Evolutionary conservation across 768 basidiomycete genomes (phyloP).

Genomic region (Suillus discolor): DNA sequence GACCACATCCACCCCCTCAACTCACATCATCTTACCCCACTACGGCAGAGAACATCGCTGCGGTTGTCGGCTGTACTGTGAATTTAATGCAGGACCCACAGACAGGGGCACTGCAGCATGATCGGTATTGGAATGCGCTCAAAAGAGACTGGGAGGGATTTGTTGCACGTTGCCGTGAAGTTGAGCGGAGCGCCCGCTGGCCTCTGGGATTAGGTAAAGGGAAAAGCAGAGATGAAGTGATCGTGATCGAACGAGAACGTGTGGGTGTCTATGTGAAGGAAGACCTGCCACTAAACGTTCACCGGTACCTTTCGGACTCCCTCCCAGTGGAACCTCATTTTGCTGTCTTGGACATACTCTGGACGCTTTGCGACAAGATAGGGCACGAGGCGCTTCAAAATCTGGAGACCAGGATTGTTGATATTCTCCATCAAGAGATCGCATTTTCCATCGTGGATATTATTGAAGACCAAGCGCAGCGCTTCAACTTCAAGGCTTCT

Average conservation of each 20-base stretch:
- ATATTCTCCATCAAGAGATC: slow-evolving; percentile 74
- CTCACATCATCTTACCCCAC: slow-evolving; percentile 65
- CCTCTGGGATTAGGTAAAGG: slow-evolving; percentile 66
- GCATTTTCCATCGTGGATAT: slow-evolving; percentile 80
- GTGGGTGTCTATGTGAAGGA: slow-evolving; percentile 63
- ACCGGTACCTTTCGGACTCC: slow-evolving; percentile 48
- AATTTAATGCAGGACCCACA: slow-evolving; percentile 69
- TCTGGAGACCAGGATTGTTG: slow-evolving; percentile 60
- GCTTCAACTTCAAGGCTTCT: slow-evolving; percentile 52
- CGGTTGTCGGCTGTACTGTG: slow-evolving; percentile 87
- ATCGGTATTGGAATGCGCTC: slow-evolving; percentile 80
- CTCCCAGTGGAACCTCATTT: slow-evolving; percentile 52
- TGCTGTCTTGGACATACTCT: slow-evolving; percentile 59
- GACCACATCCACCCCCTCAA: slow-evolving; percentile 51
- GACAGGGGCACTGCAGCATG: slow-evolving; percentile 78
- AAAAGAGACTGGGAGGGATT: slow-evolving; percentile 97
- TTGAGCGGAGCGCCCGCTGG: slow-evolving; percentile 86
- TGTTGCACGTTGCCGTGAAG: slow-evolving; percentile 83
- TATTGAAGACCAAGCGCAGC: slow-evolving; percentile 62
- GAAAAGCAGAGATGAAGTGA: slow-evolving; percentile 43
- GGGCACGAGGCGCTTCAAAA: slow-evolving; percentile 57
- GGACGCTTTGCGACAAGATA: slow-evolving; percentile 63
- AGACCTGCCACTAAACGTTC: slow-evolving; percentile 66
- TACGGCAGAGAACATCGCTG: slow-evolving; percentile 73
- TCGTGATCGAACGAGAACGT: slow-evolving; percentile 80